Evolutionary conservation across 192 early-diverging fungal genomes (phyloP), one percentile per base, ranked within the genome.

Genomic region (Paraglomus brasilianum): DNA sequence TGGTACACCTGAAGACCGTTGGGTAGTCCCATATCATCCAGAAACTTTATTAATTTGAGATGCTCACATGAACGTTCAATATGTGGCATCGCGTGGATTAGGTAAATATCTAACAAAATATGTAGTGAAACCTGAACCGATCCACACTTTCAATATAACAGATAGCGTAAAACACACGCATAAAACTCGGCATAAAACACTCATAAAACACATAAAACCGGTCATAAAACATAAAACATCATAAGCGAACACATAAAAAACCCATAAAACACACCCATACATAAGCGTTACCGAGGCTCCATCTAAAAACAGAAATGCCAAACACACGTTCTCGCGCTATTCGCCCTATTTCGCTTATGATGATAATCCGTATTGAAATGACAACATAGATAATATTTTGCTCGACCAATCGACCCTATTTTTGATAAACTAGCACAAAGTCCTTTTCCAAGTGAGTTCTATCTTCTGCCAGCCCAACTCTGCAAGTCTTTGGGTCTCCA

Each of bases 131-230:
- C 3, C 43, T 22, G 60, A 46, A 24, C 61, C 44, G 38, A 30
- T 46, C 7, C 61, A 63, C n/a, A n/a, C 48, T 19, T 63, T 63
- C 21, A 61, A 61, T 45, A 45, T 61, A 4, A 43, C 19, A 45
- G 42, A 61, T 14, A 6, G 44, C 15, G 8, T 15, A 9, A 44
- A 24, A n/a, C n/a, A n/a, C n/a, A n/a, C n/a, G n/a, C n/a, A n/a
- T n/a, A n/a, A n/a, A 43, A 59, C 22, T 19, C n/a, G 3, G 40
- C 2, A 7, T 19, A 59, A 4, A 17, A 41, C 15, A 51, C 24
- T 7, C 5, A 6, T 5, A 51, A 51, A n/a, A 51, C 17, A n/a
- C 17, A 51, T 21, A n/a, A n/a, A n/a, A n/a, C n/a, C n/a, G n/a
- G n/a, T n/a, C n/a, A n/a, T n/a, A n/a, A n/a, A n/a, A n/a, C n/a